phyloP scores from a whole-genome alignment of 2,329 filamentous ascomycete species.

The Acarospora socialis region DNA sequence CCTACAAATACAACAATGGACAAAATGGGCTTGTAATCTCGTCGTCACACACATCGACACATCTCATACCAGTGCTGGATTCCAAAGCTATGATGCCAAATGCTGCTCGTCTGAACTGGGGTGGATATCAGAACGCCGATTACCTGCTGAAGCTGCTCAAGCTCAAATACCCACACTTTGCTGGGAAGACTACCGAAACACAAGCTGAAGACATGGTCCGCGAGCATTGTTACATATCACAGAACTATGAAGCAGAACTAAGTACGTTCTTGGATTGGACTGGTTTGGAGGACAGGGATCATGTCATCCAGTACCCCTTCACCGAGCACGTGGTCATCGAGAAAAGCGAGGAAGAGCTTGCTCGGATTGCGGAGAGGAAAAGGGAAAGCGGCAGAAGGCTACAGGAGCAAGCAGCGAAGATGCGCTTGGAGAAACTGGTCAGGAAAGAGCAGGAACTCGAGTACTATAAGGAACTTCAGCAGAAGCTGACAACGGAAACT shows the following conservation, averaged over 20 bases:
- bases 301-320: conserved; percentile 82
- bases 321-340: conserved; percentile 81
- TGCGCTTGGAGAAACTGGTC: conserved; percentile 88
- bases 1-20: conserved; percentile 83
- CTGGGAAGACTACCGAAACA: conserved; percentile 68
- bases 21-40: conserved; percentile 77
- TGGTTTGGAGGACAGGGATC: conserved; percentile 75
- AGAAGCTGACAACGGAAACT: conserved; percentile 54
- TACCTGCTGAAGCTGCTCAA: conserved; percentile 80
- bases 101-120: conserved; percentile 86
- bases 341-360: conserved; percentile 89
- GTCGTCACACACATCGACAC: conserved; percentile 84
- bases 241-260: conserved; percentile 69
- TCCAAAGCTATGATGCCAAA: conserved; percentile 72
- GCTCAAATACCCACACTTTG: conserved; percentile 83
- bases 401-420: conserved; percentile 93
- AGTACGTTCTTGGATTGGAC: conserved; percentile 74
- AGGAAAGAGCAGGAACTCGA: conserved; percentile 92
- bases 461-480: conserved; percentile 77
- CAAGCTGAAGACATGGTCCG: conserved; percentile 80
- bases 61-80: conserved; percentile 85
- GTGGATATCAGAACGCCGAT: conserved; percentile 75
- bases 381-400: conserved; percentile 84
- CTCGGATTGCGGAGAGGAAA: conserved; percentile 77
- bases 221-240: conserved; percentile 80